Conservation (phyloP, 1,139 yeast species). For the Suhomyces chickasaworum region DNA sequence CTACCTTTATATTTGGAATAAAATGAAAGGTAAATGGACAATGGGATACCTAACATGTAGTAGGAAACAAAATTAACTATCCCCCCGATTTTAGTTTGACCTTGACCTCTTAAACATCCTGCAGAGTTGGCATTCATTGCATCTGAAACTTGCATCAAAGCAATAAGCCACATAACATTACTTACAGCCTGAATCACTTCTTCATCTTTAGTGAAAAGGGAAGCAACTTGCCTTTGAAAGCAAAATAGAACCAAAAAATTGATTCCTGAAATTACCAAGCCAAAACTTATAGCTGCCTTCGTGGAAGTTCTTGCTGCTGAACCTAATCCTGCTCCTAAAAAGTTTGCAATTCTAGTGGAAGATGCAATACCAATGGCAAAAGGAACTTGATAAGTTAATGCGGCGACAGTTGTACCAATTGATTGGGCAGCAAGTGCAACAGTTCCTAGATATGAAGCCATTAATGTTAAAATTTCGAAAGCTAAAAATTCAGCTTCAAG, state of each 20-base stretch:
- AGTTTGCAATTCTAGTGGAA: constrained; percentile 60
- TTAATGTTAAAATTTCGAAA: constrained; percentile 68
- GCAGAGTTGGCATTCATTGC: constrained; percentile 62
- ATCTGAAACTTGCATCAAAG: constrained; percentile 58
- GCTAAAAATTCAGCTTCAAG: constrained; percentile 74
- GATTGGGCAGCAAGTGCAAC: constrained; percentile 59
- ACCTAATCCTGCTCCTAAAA: constrained; percentile 56
- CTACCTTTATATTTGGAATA: constrained; percentile 46
- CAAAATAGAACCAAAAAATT: constrained; percentile 43
- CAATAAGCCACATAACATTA: constrained; percentile 53
- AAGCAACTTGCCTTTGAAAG: constrained; percentile 41
- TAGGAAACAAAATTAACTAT: constrained; percentile 55
- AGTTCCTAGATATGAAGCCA: constrained; percentile 60
- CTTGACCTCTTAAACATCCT: constrained; percentile 63
- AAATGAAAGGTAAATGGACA: constrained; percentile 51
- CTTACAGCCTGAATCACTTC: constrained; percentile 44
- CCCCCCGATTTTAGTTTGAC: constrained; percentile 61
- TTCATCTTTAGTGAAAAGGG: constrained; percentile 43
- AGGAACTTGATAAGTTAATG: constrained; percentile 54
- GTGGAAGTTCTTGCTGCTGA: constrained; percentile 49
- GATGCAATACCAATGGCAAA: constrained; percentile 64
- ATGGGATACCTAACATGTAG: constrained; percentile 55
- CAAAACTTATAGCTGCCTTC: constrained; percentile 47
- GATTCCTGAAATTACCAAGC: constrained; percentile 41
- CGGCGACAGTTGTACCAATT: constrained; percentile 57